These are phyloP conservation scores for Hypoxylon rickii DNA, from an alignment of 495 filamentous ascomycete genomes.

Conservation along the genomic window DNA sequence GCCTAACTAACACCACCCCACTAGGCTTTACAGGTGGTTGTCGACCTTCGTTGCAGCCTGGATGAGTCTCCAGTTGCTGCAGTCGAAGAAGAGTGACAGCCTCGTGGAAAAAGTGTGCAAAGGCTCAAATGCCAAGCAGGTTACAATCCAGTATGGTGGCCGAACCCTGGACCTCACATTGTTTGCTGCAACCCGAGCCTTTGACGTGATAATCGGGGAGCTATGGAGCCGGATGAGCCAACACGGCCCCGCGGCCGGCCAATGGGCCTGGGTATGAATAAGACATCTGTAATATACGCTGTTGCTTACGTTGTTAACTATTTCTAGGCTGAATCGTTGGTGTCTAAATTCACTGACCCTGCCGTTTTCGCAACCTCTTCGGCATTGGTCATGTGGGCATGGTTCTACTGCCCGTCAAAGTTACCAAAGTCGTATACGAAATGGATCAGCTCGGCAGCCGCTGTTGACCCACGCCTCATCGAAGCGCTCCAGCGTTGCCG, in stretches of 20 bases:
- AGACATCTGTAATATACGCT: neutral
- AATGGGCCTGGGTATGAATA: constrained; percentile 52
- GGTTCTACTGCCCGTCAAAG: constrained; percentile 74
- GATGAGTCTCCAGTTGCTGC: constrained; percentile 53
- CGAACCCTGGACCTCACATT: constrained; percentile 86
- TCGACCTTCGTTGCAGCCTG: constrained; percentile 57
- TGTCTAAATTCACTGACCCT: constrained; percentile 66
- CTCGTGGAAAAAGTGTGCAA: constrained; percentile 43
- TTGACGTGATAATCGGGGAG: constrained; percentile 71
- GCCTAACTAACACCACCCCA: constrained; percentile 16
- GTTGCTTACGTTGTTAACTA: constrained; percentile 15
- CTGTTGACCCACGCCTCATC: constrained; percentile 79
- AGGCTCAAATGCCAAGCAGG: constrained; percentile 29
- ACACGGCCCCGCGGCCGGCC: constrained; percentile 41
- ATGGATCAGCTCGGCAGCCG: constrained; percentile 81
- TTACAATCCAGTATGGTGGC: constrained; percentile 61
- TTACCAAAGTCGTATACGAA: constrained; percentile 78
- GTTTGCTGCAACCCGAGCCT: constrained; percentile 74
- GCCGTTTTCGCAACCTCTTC: constrained; percentile 74
- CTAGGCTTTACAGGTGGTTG: constrained; percentile 52
- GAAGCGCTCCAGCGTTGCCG: constrained; percentile 71
- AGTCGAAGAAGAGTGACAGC: constrained; percentile 49
- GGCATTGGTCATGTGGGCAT: constrained; percentile 88
- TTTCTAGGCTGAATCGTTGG: constrained; percentile 48
- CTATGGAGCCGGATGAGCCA: constrained; percentile 61